These are phyloP conservation scores for Achaetomiella virescens DNA, from an alignment of 495 filamentous ascomycete genomes.

Conservation along the genomic window DNA sequence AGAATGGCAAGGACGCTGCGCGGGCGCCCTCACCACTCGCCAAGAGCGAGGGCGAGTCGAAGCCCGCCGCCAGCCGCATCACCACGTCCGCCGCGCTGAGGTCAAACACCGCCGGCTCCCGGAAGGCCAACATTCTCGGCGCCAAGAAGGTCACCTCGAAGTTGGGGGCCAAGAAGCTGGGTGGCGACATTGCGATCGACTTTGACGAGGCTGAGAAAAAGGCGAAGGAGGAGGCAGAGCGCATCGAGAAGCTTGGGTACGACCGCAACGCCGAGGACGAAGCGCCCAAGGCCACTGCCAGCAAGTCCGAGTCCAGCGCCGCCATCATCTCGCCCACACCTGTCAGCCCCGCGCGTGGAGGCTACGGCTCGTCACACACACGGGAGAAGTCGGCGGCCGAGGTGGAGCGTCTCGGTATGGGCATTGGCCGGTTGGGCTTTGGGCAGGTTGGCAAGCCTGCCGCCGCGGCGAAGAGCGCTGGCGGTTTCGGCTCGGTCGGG, in stretches of 20 bases:
- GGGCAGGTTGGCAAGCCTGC: conserved; percentile 73
- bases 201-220: conserved; percentile 97
- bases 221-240: conserved; percentile 94
- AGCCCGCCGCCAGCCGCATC: conserved; percentile 56
- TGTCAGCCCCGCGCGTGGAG: conserved; percentile 54
- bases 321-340: conserved; percentile 68
- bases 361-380: conserved; percentile 56
- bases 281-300: conserved; percentile 41
- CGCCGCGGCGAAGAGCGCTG: conserved; percentile 63
- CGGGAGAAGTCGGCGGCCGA: conserved; percentile 61
- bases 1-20: conserved; percentile 58
- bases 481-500: conserved; percentile 80
- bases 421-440: conserved; percentile 79
- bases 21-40: conserved; percentile 78
- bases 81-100: conserved; percentile 69
- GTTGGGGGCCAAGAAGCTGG: conserved; percentile 87
- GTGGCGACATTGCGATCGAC: conserved; percentile 65
- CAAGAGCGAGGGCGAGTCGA: conserved; percentile 42
- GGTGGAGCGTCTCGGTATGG: conserved; percentile 87
- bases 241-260: conserved; percentile 96
- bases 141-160: conserved; percentile 87
- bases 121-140: conserved; percentile 78
- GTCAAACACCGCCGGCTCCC: conserved; percentile 54
- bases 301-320: conserved; percentile 31
- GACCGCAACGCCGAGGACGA: conserved; percentile 82